Evolutionary conservation across 305 asterid genomes (phyloP).

Genomic region (Salvia sclarea): DNA sequence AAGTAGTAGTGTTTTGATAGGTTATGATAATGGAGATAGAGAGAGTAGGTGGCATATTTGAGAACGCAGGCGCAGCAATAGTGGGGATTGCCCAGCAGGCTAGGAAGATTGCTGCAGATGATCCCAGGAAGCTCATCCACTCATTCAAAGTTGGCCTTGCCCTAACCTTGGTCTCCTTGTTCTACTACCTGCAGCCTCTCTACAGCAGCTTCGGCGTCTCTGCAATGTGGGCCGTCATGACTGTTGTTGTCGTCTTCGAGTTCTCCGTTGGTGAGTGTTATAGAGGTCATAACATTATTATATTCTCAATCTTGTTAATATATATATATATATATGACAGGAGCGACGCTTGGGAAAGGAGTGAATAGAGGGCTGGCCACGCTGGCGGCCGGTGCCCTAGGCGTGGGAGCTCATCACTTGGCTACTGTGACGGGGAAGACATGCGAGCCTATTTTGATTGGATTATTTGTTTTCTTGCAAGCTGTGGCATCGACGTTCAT

Average conservation of each 20-base stretch:
- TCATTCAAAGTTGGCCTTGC: conserved; percentile 76
- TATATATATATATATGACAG: too few species aligned
- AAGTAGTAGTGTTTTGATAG: neutral
- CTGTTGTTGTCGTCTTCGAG: conserved; percentile 82
- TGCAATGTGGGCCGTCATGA: conserved; percentile 85
- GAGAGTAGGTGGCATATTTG: conserved; percentile 28
- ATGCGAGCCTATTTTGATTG: conserved; percentile 66
- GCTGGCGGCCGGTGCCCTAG: conserved; percentile 62
- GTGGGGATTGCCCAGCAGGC: conserved; percentile 35
- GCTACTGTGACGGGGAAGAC: conserved; percentile 57
- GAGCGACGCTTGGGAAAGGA: conserved; percentile 78
- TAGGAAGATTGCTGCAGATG: conserved; percentile 54
- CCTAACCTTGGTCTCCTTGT: conserved; percentile 60
- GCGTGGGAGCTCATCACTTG: conserved; percentile 67
- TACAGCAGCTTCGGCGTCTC: conserved; percentile 65
- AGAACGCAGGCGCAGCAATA: conserved; percentile 29
- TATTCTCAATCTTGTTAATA: too few species aligned
- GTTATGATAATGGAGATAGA: conserved; percentile 41
- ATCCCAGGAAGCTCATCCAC: conserved; percentile 73
- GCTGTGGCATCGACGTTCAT: conserved; percentile 63
- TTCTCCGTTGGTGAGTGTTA: conserved; percentile 67
- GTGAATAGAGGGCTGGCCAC: conserved; percentile 76
- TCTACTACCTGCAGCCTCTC: conserved; percentile 67
- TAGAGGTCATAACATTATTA: too few species aligned
- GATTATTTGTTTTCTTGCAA: conserved; percentile 63